phyloP scores from a whole-genome alignment of 1,284 basidiomycete genomes.

The Vanrija sp. region DNA sequence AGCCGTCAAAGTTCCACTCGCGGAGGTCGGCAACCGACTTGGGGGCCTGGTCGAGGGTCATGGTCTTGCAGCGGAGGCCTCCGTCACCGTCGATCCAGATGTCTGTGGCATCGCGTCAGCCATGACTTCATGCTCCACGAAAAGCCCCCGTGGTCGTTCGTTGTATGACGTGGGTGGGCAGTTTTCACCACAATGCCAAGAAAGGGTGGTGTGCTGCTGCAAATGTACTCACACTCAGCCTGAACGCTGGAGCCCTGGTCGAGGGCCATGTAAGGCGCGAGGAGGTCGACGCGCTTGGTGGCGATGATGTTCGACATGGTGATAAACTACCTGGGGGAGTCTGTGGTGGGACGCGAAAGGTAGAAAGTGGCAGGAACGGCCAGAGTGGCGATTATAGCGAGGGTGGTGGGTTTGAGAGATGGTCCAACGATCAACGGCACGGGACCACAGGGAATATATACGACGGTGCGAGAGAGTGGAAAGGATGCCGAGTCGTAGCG shows the following conservation, averaged over 20 bases:
- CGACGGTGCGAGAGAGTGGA: no score
- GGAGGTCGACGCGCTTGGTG: slow-evolving; percentile 72
- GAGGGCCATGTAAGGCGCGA: slow-evolving; percentile 79
- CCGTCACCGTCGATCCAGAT: slow-evolving; percentile 93
- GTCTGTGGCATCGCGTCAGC: slow-evolving; percentile 54
- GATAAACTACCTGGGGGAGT: slow-evolving; percentile 8
- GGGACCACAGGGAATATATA: no score
- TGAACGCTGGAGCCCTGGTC: slow-evolving; percentile 82
- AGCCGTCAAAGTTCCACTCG: slow-evolving; percentile 99
- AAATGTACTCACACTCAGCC: slow-evolving; percentile 73
- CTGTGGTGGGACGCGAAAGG: background rate
- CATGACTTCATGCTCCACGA: slow-evolving; percentile 1
- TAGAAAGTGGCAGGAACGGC: background rate
- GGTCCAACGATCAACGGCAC: background rate
- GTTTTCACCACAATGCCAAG: background rate
- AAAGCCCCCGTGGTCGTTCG: background rate
- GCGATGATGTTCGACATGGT: slow-evolving; percentile 48
- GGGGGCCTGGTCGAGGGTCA: slow-evolving; percentile 50
- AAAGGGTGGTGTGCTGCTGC: background rate
- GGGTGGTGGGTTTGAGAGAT: background rate
- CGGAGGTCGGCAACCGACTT: slow-evolving; percentile 53
- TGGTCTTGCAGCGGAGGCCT: slow-evolving; percentile 91
- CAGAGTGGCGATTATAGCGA: background rate
- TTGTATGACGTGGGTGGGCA: background rate
- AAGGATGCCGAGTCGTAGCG: background rate